phyloP scores from a whole-genome alignment of 306 rosid species.

The Cicer chorassanicum region DNA sequence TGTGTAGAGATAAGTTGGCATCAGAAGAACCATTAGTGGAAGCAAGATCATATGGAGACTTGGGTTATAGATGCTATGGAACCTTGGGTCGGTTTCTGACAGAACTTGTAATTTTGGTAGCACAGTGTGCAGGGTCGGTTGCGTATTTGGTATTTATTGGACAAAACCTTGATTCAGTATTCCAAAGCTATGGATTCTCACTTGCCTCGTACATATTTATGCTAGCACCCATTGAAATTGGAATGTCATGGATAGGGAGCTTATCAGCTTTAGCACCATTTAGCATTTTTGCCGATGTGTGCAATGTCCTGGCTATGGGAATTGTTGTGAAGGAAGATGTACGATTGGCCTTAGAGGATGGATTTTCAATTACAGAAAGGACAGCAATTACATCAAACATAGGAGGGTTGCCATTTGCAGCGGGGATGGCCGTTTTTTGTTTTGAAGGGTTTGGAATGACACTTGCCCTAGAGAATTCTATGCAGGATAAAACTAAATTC shows the following conservation, averaged over 20 bases:
- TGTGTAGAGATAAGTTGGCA: slow-evolving; percentile 71
- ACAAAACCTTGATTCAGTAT: slow-evolving; percentile 72
- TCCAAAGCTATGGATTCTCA: slow-evolving; percentile 46
- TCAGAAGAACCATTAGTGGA: slow-evolving; percentile 56
- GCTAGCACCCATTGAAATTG: slow-evolving; percentile 71
- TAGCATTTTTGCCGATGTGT: slow-evolving; percentile 81
- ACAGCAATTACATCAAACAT: slow-evolving; percentile 70
- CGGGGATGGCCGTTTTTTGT: slow-evolving; percentile 83
- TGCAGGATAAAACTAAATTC: slow-evolving; percentile 56
- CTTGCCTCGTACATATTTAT: slow-evolving; percentile 56
- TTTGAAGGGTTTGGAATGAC: slow-evolving; percentile 96
- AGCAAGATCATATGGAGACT: slow-evolving; percentile 70
- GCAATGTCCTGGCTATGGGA: slow-evolving; percentile 80
- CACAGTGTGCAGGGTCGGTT: slow-evolving; percentile 79
- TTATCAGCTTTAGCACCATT: slow-evolving; percentile 80
- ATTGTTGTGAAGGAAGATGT: slow-evolving; percentile 80
- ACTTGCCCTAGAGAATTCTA: slow-evolving; percentile 74
- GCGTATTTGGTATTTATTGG: slow-evolving; percentile 87
- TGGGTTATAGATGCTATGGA: slow-evolving; percentile 75
- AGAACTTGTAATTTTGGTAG: slow-evolving; percentile 62
- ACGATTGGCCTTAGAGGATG: slow-evolving; percentile 50
- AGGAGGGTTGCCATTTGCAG: slow-evolving; percentile 90
- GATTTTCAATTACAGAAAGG: slow-evolving; percentile 63
- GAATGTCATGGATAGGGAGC: slow-evolving; percentile 77
- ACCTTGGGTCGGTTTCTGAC: slow-evolving; percentile 68